phyloP scores from a whole-genome alignment of 192 early-diverging fungal genomes.

The Diversispora eburnea region DNA sequence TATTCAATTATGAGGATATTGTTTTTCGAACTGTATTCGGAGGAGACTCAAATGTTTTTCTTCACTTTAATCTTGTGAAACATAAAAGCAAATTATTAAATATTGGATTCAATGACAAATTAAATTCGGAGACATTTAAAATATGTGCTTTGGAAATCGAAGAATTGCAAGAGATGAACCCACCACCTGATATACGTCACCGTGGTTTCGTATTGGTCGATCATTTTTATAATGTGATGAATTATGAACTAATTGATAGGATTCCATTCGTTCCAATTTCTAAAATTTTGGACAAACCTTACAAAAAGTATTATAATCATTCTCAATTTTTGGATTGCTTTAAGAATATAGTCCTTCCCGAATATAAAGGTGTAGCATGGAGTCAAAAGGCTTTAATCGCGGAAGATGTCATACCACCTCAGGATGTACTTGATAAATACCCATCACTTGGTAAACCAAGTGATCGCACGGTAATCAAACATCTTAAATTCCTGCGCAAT shows the following conservation, averaged over 20 bases:
- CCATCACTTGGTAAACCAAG: constrained; percentile 7
- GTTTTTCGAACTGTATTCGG: constrained; percentile 14
- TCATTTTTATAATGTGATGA: constrained; percentile 3
- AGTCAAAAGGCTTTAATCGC: not conserved
- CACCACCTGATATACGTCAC: constrained; percentile 5
- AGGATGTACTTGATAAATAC: not conserved
- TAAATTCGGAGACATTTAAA: not conserved
- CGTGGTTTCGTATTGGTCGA: constrained; percentile 6
- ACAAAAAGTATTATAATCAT: not conserved
- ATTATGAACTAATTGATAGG: not conserved
- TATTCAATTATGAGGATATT: not conserved
- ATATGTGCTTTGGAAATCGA: not conserved
- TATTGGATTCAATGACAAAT: constrained; percentile 7
- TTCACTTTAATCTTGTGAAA: not conserved
- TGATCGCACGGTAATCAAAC: not conserved
- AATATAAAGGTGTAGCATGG: constrained; percentile 22
- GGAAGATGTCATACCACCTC: constrained; percentile 11
- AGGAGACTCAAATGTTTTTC: not conserved
- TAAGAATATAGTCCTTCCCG: not conserved
- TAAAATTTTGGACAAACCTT: not conserved
- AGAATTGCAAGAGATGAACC: not conserved
- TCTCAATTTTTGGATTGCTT: not conserved
- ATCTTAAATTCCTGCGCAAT: not conserved
- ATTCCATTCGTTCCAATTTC: constrained; percentile 11
- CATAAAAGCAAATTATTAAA: not conserved